These are phyloP conservation scores for Magnolia kwangsiensis DNA, from an alignment of 164 flowering plant species.

Conservation along the genomic window DNA sequence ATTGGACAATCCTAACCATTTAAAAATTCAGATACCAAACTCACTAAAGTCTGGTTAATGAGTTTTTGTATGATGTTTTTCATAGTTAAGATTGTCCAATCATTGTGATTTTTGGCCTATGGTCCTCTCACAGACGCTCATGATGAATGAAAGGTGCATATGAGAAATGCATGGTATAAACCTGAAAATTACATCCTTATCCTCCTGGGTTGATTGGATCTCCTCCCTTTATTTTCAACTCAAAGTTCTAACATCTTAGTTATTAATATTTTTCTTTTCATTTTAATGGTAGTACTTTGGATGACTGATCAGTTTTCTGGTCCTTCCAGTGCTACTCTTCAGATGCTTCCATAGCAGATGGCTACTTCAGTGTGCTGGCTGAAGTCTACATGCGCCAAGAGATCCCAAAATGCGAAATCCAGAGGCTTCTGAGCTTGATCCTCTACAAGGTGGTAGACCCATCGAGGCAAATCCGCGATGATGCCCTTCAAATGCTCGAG, in stretches of 20 bases:
- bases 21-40: no score
- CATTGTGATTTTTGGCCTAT: no score
- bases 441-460: constrained; percentile 98
- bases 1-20: no score
- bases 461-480: constrained; percentile 92
- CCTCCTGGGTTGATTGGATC: neutral
- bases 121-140: no score
- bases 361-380: constrained; percentile 96
- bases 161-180: no score
- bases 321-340: constrained; percentile 85
- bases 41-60: no score
- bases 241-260: neutral
- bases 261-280: neutral
- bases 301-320: neutral
- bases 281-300: neutral
- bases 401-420: constrained; percentile 95
- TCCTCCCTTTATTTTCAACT: neutral
- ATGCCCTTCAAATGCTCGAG: constrained; percentile 99
- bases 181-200: no score
- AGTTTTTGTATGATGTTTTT: no score
- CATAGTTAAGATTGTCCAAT: no score
- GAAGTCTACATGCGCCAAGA: constrained; percentile 99
- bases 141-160: no score
- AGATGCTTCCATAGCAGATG: constrained; percentile 94
- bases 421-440: constrained; percentile 89